Conservation (phyloP, 2,329 filamentous ascomycete genomes). For the Cercospora sp. region DNA sequence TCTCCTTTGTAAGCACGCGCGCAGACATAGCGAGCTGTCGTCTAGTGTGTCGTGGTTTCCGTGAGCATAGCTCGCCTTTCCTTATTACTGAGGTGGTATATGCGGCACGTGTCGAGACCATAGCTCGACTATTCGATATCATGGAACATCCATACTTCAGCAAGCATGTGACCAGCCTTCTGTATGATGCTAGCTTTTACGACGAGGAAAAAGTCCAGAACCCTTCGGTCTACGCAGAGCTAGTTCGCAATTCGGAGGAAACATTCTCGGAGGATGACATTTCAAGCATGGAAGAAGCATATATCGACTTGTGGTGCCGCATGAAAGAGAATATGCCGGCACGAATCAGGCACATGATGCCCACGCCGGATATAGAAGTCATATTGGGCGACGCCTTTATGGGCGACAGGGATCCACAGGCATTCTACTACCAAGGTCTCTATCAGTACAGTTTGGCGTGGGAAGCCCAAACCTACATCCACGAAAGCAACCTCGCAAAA, state of each 20-base stretch:
- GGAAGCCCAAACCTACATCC: background rate
- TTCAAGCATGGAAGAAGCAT: background rate
- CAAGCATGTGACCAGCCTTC: conserved; percentile 15
- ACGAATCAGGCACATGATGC: background rate
- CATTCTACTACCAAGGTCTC: background rate
- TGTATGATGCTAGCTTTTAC: conserved; percentile 24
- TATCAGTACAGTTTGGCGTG: background rate
- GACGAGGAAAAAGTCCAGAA: background rate
- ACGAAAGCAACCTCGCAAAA: background rate
- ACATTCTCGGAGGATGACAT: background rate
- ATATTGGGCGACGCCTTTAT: background rate
- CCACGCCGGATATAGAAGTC: background rate
- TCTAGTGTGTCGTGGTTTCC: conserved; percentile 15
- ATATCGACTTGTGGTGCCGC: background rate
- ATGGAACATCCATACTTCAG: conserved; percentile 23
- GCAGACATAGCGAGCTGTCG: conserved; percentile 14
- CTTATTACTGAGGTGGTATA: conserved; percentile 20
- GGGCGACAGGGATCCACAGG: background rate
- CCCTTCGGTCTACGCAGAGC: background rate
- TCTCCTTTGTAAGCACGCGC: conserved; percentile 5
- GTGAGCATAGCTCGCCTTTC: conserved; percentile 22
- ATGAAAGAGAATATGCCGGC: background rate
- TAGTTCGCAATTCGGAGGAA: background rate
- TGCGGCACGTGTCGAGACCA: conserved; percentile 9
- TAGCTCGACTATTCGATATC: conserved; percentile 13